Conservation (phyloP, 352 stramenopile genomes). For the Pythium pectinolyticum region DNA sequence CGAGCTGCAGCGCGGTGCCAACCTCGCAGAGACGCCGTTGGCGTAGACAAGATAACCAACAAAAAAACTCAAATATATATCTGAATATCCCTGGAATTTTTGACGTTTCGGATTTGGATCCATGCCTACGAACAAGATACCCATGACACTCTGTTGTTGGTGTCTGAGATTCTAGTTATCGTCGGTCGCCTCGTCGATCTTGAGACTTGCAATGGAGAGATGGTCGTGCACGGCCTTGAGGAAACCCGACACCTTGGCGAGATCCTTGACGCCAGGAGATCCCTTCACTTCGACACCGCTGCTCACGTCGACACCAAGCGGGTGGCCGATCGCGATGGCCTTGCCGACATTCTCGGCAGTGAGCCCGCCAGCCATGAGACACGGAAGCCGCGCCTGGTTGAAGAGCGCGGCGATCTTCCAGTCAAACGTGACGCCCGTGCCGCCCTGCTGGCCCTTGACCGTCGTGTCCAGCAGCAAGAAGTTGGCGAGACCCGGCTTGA, state of each 20-base stretch:
- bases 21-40: too few relatives aligned
- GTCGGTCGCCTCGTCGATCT: constrained; percentile 58
- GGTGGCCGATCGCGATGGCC: constrained; percentile 73
- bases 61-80: too few relatives aligned
- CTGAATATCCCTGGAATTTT: too few relatives aligned
- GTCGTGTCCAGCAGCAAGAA: constrained; percentile 96
- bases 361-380: constrained; percentile 96
- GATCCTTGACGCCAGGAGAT: constrained; percentile 63
- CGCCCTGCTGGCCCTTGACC: constrained; percentile 91
- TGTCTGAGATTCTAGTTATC: constrained; percentile 21
- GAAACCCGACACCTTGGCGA: constrained; percentile 57
- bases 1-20: constrained; percentile 12
- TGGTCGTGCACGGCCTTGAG: constrained; percentile 67
- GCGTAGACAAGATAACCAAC: too few relatives aligned
- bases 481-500: constrained; percentile 67
- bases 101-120: too few relatives aligned
- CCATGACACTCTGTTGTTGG: too few relatives aligned
- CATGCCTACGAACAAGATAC: too few relatives aligned
- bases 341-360: constrained; percentile 93
- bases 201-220: constrained; percentile 50
- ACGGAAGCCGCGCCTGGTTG: constrained; percentile 88
- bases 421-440: constrained; percentile 96
- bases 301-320: constrained; percentile 95
- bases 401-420: constrained; percentile 93
- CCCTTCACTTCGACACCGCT: constrained; percentile 92